phyloP scores from a whole-genome alignment of 1,139 yeast species.

The Zygoascus hellenicus region DNA sequence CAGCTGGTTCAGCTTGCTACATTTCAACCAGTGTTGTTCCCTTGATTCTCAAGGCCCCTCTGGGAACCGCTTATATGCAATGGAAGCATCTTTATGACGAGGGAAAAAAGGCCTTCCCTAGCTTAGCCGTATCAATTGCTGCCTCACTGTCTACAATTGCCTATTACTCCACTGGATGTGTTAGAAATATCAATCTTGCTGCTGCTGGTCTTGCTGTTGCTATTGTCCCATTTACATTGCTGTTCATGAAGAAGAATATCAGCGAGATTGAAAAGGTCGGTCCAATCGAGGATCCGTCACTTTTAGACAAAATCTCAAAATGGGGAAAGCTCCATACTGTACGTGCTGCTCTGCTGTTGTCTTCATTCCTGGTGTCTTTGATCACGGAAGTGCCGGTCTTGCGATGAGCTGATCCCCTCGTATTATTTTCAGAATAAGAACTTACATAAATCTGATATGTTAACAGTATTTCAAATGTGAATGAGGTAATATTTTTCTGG shows the following conservation, averaged over 20 bases:
- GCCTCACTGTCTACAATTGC: neutral
- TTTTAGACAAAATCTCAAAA: neutral
- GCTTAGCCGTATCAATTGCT: neutral
- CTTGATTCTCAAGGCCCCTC: neutral
- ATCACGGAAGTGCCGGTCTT: neutral
- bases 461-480: too few species aligned
- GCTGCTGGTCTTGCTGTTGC: conserved; percentile 1
- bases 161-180: neutral
- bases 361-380: neutral
- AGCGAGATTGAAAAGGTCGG: neutral
- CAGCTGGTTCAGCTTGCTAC: neutral
- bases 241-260: neutral
- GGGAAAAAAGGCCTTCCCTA: neutral
- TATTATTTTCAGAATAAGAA: too few species aligned
- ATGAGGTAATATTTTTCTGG: too few species aligned
- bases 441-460: too few species aligned
- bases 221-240: neutral
- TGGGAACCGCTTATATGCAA: neutral
- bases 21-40: neutral
- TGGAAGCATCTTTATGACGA: conserved; percentile 1
- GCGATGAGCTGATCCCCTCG: too few species aligned
- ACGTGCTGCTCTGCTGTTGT: neutral
- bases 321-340: neutral
- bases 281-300: neutral
- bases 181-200: neutral